Evolutionary conservation across 2,329 filamentous ascomycete species (phyloP).

Genomic region (Cladosporium halotolerans): DNA sequence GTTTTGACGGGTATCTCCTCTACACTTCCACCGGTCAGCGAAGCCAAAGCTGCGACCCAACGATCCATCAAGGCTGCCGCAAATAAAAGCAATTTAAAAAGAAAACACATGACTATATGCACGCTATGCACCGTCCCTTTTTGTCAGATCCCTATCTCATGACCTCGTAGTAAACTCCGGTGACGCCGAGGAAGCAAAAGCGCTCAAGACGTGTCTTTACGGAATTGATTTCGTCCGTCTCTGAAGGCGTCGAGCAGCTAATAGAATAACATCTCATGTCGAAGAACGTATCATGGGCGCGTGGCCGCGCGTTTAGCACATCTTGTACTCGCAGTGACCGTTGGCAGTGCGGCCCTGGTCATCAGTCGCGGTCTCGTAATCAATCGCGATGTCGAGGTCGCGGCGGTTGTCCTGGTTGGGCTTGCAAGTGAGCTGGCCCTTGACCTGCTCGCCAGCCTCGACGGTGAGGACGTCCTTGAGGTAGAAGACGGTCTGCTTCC

Average conservation of each 20-base stretch:
- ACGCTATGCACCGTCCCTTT: constrained; percentile 12
- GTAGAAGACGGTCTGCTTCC: constrained; percentile 99
- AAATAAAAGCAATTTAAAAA: constrained; percentile 3
- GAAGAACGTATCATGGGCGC: neutral
- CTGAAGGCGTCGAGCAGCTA: constrained; percentile 9
- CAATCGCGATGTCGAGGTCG: constrained; percentile 85
- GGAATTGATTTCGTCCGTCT: constrained; percentile 10
- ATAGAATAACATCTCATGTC: constrained; percentile 6
- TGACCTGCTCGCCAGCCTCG: constrained; percentile 74
- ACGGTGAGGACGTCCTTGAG: constrained; percentile 88
- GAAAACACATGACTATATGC: constrained; percentile 13
- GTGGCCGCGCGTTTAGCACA: constrained; percentile 36
- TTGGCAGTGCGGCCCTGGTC: constrained; percentile 63
- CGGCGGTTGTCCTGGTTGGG: constrained; percentile 92
- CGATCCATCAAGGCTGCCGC: neutral
- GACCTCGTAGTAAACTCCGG: constrained; percentile 6
- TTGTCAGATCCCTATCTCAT: constrained; percentile 1
- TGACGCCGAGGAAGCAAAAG: constrained; percentile 5
- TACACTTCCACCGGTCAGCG: constrained; percentile 27
- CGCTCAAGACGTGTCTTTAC: constrained; percentile 8
- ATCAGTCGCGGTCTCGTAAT: constrained; percentile 71
- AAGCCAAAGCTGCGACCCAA: constrained; percentile 34
- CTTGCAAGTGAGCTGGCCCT: constrained; percentile 68
- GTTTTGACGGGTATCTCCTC: constrained; percentile 11
- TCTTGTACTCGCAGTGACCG: constrained; percentile 74